Evolutionary conservation across 2,329 filamentous ascomycete genomes (phyloP), one percentile per base, ranked within the genome.

Genomic region (Cladobotryum mycophilum): DNA sequence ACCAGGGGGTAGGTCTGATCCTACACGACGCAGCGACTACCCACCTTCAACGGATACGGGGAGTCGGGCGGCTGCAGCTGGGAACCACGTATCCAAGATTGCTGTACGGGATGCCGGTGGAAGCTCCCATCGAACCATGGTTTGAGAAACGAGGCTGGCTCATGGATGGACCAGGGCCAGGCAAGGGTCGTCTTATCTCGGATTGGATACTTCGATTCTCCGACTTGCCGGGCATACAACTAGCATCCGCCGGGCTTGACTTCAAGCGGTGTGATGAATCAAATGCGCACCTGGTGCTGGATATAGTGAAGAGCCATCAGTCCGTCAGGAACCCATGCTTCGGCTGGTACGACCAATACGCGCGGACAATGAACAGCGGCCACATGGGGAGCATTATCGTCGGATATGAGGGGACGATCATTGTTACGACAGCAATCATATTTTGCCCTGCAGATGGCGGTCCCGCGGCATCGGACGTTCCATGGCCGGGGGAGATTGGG

Each of bases 261-360:
- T 76, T 80, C 55, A 68, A 72, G 33, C 61, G 64, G 15, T 79
- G 76, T 56, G 68, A 69, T 25, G 61, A 71, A 25, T 53, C 64
- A 25, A 78, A 82, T 53, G 74, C 74, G 51, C 62, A 70, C 36
- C 55, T 61, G 25, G 74, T 82, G 2, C 59, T 79, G 45, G 69
- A 71, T 2, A 71, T 82, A 56, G 76, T 79, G 9, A 72, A 74
- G 48, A 68, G 65, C 9, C 45, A 38, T 45, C 74, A 76, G 48
- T 76, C 74, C 0, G 63, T 63, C 9, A 68, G 67, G 44, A 73
- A 76, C 53, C 67, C 71, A 34, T 70, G 72, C 41, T 73, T 80
- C 56, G 79, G 79, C 41, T 81, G 79, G 77, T 81, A 76, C 56
- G 79, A 83, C 57, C 77, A 81, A 57, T 84, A 82, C 55, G 72